Conservation (phyloP, 73 alveolate species). For the Paramecium biaurelia region DNA sequence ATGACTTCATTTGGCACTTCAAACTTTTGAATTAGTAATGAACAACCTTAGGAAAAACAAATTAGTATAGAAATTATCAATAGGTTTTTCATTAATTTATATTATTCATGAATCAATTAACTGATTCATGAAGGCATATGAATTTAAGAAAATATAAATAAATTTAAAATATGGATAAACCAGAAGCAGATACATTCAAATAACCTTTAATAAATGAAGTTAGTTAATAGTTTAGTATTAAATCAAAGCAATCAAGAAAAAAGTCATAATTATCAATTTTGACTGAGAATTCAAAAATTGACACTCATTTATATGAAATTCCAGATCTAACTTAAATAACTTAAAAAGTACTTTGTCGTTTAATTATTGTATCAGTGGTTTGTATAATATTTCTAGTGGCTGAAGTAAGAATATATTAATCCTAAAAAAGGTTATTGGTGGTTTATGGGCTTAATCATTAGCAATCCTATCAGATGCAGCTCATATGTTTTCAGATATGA, state of each 20-base stretch:
- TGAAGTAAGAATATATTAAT: not conserved
- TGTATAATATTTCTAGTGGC: constrained; percentile 46
- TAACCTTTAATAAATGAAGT: not conserved
- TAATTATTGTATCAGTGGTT: constrained; percentile 18
- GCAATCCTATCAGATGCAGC: constrained; percentile 98
- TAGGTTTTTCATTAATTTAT: not conserved
- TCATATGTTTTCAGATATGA: constrained; percentile 89
- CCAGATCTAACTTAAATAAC: constrained; percentile 49
- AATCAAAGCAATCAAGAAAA: not conserved
- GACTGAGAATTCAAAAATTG: not conserved
- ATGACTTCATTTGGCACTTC: not conserved
- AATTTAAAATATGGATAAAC: not conserved
- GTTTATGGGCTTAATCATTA: constrained; percentile 83
- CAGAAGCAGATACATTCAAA: not conserved
- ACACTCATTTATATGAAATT: constrained; percentile 30
- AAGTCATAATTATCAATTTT: not conserved
- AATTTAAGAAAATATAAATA: not conserved
- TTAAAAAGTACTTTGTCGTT: constrained; percentile 23
- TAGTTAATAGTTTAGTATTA: not conserved
- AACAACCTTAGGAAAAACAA: not conserved
- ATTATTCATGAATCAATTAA: constrained; percentile 6
- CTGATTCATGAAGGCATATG: not conserved
- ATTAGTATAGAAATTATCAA: not conserved
- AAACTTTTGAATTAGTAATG: not conserved
- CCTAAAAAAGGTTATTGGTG: constrained; percentile 77